A percentile compares a stretch with the other conserved stretches of the same genome.
Evolutionary conservation across 2,329 filamentous ascomycete species (phyloP).

Genomic region (Truncatella angustata): DNA sequence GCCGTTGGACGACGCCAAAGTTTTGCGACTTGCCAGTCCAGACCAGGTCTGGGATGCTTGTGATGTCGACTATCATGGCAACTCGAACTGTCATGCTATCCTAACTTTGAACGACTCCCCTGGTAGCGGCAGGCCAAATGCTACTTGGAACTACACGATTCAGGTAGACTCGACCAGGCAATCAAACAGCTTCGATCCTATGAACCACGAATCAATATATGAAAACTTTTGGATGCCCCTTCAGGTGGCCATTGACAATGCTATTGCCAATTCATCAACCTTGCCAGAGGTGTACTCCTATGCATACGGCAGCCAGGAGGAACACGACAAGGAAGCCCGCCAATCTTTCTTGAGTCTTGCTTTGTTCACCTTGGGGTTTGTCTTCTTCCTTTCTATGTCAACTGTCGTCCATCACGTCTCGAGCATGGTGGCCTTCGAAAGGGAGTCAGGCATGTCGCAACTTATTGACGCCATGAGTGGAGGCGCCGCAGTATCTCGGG

Average conservation of each 20-base stretch:
- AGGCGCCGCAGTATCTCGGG: conserved; percentile 57
- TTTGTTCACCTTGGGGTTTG: conserved; percentile 63
- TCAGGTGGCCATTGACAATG: conserved; percentile 46
- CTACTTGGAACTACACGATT: conserved; percentile 71
- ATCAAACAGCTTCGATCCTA: conserved; percentile 50
- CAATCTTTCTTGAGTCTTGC: conserved; percentile 62
- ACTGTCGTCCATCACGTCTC: conserved; percentile 71
- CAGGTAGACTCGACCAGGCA: conserved; percentile 60
- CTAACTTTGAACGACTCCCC: conserved; percentile 71
- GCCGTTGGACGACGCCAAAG: conserved; percentile 16
- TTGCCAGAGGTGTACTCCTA: conserved; percentile 18
- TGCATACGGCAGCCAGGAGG: conserved; percentile 36
- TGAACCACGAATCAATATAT: conserved; percentile 56
- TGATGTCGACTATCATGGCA: conserved; percentile 45
- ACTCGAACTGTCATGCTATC: conserved; percentile 70
- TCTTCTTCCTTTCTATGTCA: conserved; percentile 67
- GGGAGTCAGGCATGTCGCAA: conserved; percentile 69
- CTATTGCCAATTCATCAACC: conserved; percentile 20
- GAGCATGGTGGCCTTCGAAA: conserved; percentile 67
- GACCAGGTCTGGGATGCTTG: conserved; percentile 18
- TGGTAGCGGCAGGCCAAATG: conserved; percentile 45
- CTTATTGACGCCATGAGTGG: conserved; percentile 76
- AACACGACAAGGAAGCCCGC: conserved; percentile 54
- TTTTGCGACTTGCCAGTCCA: conserved; percentile 16
- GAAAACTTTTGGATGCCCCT: conserved; percentile 67